phyloP scores from a whole-genome alignment of 768 basidiomycete species.

The Rossbeevera mucosa region DNA sequence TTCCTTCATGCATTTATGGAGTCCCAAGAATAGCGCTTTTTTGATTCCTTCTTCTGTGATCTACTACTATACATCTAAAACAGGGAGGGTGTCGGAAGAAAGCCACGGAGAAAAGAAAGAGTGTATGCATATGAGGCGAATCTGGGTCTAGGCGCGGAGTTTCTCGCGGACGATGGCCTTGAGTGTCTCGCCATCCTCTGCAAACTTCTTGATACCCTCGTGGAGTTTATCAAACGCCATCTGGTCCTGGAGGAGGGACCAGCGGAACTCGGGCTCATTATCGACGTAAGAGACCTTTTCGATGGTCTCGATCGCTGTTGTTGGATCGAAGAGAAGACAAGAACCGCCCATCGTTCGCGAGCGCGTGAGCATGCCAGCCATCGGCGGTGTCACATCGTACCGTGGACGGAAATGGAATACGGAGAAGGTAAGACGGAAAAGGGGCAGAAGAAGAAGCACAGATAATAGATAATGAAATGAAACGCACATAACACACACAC shows the following conservation, averaged over 20 bases:
- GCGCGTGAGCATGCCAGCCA: background rate
- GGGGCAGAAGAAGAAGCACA: background rate
- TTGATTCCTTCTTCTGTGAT: background rate
- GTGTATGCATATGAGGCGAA: background rate
- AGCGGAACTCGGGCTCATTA: constrained; percentile 95
- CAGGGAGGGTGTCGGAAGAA: background rate
- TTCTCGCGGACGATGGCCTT: constrained; percentile 76
- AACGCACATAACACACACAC: background rate
- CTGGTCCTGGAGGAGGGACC: constrained; percentile 84
- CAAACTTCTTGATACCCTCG: constrained; percentile 98
- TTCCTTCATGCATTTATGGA: background rate
- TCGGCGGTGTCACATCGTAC: background rate
- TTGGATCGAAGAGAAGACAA: background rate
- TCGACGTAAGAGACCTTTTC: constrained; percentile 83
- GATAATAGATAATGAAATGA: background rate
- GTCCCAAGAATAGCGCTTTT: background rate
- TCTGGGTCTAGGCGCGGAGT: constrained; percentile 30
- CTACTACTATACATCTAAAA: background rate
- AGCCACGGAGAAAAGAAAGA: background rate
- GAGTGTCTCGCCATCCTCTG: constrained; percentile 88
- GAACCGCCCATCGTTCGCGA: background rate
- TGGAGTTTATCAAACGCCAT: constrained; percentile 99
- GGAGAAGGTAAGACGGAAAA: background rate
- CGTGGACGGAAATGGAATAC: constrained; percentile 11
- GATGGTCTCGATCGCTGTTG: constrained; percentile 37